phyloP scores from a whole-genome alignment of 2,329 filamentous ascomycete species.

The Apiospora saccharicola region DNA sequence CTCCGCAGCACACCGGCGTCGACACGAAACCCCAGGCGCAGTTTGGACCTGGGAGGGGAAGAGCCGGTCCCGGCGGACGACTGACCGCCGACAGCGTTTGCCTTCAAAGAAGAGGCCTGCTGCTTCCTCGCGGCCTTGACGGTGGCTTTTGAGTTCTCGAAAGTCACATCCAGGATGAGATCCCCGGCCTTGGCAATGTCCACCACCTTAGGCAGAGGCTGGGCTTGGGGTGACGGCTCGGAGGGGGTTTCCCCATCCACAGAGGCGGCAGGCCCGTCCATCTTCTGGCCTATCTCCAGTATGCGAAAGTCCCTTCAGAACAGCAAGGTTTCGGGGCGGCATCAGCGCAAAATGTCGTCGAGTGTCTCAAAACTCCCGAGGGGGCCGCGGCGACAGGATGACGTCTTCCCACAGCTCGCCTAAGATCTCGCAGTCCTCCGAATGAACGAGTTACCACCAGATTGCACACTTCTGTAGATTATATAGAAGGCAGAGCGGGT shows the following conservation, averaged over 20 bases:
- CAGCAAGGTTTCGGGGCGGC: constrained; percentile 36
- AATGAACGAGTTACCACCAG: too few species aligned
- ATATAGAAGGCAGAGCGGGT: neutral
- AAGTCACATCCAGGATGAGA: constrained; percentile 70
- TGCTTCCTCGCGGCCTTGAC: constrained; percentile 51
- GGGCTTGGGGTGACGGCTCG: constrained; percentile 6
- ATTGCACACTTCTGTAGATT: neutral
- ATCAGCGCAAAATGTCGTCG: constrained; percentile 35
- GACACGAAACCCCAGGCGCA: constrained; percentile 65
- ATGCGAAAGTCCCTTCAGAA: constrained; percentile 45
- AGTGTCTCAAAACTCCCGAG: neutral
- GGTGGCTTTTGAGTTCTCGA: constrained; percentile 64
- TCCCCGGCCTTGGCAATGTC: constrained; percentile 67
- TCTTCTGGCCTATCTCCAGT: constrained; percentile 45
- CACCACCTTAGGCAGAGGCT: constrained; percentile 48
- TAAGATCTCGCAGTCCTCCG: neutral
- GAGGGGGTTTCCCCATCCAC: constrained; percentile 33
- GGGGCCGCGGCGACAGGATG: neutral
- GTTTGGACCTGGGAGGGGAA: constrained; percentile 44
- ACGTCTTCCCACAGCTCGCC: constrained; percentile 15
- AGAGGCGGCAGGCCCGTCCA: constrained; percentile 38
- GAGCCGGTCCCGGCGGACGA: constrained; percentile 39
- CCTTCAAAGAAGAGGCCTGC: constrained; percentile 42
- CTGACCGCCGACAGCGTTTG: constrained; percentile 29
- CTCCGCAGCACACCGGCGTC: constrained; percentile 62